Base-by-base conservation (phyloP, 495 filamentous ascomycete genomes). In the Rhypophila decipiens region DNA sequence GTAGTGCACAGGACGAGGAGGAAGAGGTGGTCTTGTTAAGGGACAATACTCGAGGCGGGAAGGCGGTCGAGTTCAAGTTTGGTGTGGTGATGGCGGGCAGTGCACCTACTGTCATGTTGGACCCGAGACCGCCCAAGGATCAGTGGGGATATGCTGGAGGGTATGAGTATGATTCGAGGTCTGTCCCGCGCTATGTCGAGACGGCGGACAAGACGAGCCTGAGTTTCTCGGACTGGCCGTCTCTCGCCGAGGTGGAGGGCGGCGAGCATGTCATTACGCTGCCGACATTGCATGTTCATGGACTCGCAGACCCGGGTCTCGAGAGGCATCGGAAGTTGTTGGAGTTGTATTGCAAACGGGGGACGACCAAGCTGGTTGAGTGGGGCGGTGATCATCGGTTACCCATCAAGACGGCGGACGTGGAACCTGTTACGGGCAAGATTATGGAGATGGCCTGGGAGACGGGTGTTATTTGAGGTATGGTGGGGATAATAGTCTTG, bases 271-370 rank as follows among this genome's bases (percentile, higher is more conserved):
- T 33, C 5, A 17, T 39, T 13, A 18, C 20, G 8, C 53, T 79
- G n/a, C 78, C 79, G 24, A 83, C 79, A 12, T 47, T 84, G 21
- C 82, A 86, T 62, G 75, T 86, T 4, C 82, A 84, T 61, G 82
- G 82, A 0, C 47, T 76, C 58, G 60, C 55, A 29, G 82, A 86
- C 55, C 57, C 63, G 37, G 79, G 78, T 1, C 48, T 84, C 23
- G 53, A 71, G 36, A 47, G 75, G 24, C 80, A 84, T 49, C 55
- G 69, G 47, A 61, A 68, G 50, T 56, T 85, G 55, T 46, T 71
- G 9, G 52, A 68, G 7, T 55, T 70, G 43, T 83, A 76, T 57
- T 79, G 72, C 56, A 68, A 76, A 21, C 39, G 56, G 27, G 59
- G 57, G 1, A 72, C 53, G 24, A 51, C 67, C 18, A 65, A 51